phyloP scores from a whole-genome alignment of 345 rosid genomes.

The Citrus inodora region DNA sequence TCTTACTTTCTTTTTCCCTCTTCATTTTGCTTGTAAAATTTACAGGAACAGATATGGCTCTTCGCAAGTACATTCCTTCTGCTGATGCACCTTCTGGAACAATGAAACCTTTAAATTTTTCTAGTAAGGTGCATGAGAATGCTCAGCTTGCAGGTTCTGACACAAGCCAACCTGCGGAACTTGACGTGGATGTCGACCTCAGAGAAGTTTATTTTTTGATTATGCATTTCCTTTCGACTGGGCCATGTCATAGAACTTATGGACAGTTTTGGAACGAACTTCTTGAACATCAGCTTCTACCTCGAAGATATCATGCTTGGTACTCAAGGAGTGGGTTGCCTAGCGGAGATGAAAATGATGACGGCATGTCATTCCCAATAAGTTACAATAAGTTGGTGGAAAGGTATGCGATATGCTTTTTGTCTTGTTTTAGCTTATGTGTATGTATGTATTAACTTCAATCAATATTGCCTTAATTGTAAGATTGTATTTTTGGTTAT shows the following conservation, averaged over 20 bases:
- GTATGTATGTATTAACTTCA: background rate
- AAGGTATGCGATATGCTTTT: constrained; percentile 45
- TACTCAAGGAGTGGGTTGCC: constrained; percentile 74
- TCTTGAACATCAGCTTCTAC: constrained; percentile 82
- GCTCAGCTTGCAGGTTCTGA: constrained; percentile 47
- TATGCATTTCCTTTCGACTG: constrained; percentile 87
- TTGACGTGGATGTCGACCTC: constrained; percentile 68
- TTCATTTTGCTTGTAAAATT: constrained; percentile 5
- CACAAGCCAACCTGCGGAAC: constrained; percentile 29
- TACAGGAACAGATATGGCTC: constrained; percentile 55
- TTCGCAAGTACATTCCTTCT: constrained; percentile 58
- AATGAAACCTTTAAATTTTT: constrained; percentile 65
- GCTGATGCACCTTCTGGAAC: constrained; percentile 43
- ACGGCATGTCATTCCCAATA: constrained; percentile 75
- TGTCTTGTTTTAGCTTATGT: background rate
- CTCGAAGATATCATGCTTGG: constrained; percentile 96
- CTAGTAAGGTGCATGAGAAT: constrained; percentile 51
- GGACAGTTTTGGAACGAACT: constrained; percentile 80
- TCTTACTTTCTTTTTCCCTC: background rate
- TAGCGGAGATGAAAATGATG: constrained; percentile 70
- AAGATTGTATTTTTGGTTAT: background rate
- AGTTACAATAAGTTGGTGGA: constrained; percentile 62
- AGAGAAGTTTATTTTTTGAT: constrained; percentile 88
- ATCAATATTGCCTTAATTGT: background rate
- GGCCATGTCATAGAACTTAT: constrained; percentile 84